Evolutionary conservation across 2,329 filamentous ascomycete genomes (phyloP), one percentile per base, ranked within the genome.

Genomic region (Colletotrichum karsti): DNA sequence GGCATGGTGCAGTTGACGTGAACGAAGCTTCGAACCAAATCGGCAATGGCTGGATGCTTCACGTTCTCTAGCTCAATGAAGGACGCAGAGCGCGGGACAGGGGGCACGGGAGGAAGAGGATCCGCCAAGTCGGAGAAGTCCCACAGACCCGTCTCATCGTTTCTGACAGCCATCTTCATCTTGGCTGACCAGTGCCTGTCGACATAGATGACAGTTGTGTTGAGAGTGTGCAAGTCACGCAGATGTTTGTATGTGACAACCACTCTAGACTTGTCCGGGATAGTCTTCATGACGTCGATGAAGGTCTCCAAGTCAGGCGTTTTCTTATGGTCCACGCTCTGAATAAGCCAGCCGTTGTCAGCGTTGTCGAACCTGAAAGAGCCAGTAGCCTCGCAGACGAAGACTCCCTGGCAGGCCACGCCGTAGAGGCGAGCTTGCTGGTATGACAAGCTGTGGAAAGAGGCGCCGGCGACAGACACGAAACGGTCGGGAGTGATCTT

Each of bases 181-280:
- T 97, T 97, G 64, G 91, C 91, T 55, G 94, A 92, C 96, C 96
- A 99, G 80, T 99, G 96, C 46, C 96, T 90, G 79, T 99, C 96
- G 62, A 99, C 89, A 72, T 96, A 92, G 71, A 98, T 88, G 77
- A 99, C 95, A 66, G 92, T 93, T 1, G 96, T 99, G 79, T 97
- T 95, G 60, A 97, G 88, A 0, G 95, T 98, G 79, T 99, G 96
- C 64, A 99, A 85, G 77, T 99, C 97, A 63, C 95, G 88, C 39
- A 99, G 90, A 78, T 99, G 95, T 80, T 97, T 96, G 83, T 98
- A 99, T 7, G 93, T 96, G 64, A 98, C 92, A 30, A 98, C 95
- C 10, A 99, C 92, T 60, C 96, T 89, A 30, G 94, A 89, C 76
- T 85, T 88, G 81, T 93, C 91, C 1, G 96, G 94, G 61, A 99